These are phyloP conservation scores for Lactarius indigo DNA, from an alignment of 768 basidiomycete species.

Conservation along the genomic window DNA sequence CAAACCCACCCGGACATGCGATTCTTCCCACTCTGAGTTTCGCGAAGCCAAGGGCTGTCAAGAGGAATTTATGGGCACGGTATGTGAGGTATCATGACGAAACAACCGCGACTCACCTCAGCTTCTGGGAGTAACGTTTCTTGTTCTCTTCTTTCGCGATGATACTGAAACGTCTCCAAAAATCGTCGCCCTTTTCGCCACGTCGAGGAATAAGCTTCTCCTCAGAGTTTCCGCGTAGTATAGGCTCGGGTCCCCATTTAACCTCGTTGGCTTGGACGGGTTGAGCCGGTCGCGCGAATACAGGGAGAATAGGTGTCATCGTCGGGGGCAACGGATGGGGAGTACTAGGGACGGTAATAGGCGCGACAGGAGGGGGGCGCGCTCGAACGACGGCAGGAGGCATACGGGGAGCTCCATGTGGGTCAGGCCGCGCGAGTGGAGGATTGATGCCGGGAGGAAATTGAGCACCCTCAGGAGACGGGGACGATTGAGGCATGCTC, in stretches of 20 bases:
- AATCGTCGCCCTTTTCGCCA: slow-evolving; percentile 76
- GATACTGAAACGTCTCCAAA: slow-evolving; percentile 85
- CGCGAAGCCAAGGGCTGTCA: slow-evolving; percentile 60
- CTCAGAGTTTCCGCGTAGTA: slow-evolving; percentile 67
- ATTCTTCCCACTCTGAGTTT: slow-evolving; percentile 53
- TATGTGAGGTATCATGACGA: not conserved
- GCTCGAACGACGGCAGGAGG: slow-evolving; percentile 29
- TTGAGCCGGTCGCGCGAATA: slow-evolving; percentile 62
- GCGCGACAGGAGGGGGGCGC: slow-evolving; percentile 31
- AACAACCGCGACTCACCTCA: slow-evolving; percentile 34
- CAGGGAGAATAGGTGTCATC: slow-evolving; percentile 73
- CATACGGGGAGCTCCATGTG: slow-evolving; percentile 26
- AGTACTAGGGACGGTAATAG: slow-evolving; percentile 42
- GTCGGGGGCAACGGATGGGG: slow-evolving; percentile 78
- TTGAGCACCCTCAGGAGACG: slow-evolving; percentile 31
- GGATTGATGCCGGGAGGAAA: slow-evolving; percentile 35
- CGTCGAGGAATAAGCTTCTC: slow-evolving; percentile 63
- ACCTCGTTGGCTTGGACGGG: slow-evolving; percentile 40
- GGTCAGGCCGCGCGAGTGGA: slow-evolving; percentile 24
- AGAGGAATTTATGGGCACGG: not conserved
- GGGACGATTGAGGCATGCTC: slow-evolving; percentile 50
- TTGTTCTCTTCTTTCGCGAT: slow-evolving; percentile 64
- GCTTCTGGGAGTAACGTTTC: slow-evolving; percentile 41
- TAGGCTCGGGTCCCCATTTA: slow-evolving; percentile 37
- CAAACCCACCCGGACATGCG: slow-evolving; percentile 66